These are phyloP conservation scores for Neurospora crassa DNA, from an alignment of 2,329 filamentous ascomycete genomes.

Conservation along the genomic window DNA sequence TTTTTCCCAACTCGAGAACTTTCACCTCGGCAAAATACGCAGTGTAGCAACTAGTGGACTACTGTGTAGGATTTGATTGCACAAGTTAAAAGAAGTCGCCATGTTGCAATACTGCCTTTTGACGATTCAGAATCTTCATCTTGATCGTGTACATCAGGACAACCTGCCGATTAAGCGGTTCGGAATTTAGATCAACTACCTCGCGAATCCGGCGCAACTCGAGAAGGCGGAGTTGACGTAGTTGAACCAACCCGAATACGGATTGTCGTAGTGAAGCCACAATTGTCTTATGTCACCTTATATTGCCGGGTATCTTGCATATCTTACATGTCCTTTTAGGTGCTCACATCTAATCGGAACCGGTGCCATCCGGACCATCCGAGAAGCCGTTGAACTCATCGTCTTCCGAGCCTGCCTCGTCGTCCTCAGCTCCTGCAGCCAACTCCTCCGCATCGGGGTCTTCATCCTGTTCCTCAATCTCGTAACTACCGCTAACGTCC, in stretches of 20 bases:
- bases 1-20: not conserved
- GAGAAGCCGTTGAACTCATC: conserved; percentile 53
- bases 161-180: not conserved
- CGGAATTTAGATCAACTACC: not conserved
- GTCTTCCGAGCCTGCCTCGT: conserved; percentile 36
- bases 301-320: conserved; percentile 1
- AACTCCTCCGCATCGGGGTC: conserved; percentile 27
- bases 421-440: conserved; percentile 21
- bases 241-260: not conserved
- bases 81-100: not conserved
- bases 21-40: not conserved
- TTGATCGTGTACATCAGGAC: not conserved
- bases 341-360: conserved; percentile 20
- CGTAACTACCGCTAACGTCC: conserved; percentile 77
- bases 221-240: not conserved
- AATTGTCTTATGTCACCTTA: not conserved
- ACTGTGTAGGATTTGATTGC: too few species aligned
- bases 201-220: not conserved
- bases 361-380: conserved; percentile 25
- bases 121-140: not conserved
- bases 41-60: not conserved
- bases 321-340: not conserved
- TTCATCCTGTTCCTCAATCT: conserved; percentile 51
- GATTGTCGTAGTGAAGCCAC: not conserved
- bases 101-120: not conserved